Conservation (phyloP, 2,329 filamentous ascomycete species). For the Corynespora cassiicola region DNA sequence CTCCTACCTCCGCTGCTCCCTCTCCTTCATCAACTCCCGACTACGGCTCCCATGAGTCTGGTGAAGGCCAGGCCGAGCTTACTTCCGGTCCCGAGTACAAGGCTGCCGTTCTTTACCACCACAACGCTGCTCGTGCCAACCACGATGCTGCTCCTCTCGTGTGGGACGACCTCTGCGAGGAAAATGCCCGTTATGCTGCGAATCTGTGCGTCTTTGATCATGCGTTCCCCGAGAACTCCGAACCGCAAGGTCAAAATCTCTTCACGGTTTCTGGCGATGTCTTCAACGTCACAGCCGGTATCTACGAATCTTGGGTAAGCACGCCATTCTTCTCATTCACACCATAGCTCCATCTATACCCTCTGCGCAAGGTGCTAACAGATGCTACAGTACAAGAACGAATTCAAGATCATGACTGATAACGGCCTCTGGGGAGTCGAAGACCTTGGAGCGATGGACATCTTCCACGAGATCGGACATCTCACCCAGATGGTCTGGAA, state of each 20-base stretch:
- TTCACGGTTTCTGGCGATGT: constrained; percentile 67
- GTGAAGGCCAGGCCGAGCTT: constrained; percentile 31
- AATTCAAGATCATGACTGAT: constrained; percentile 64
- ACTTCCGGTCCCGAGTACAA: constrained; percentile 33
- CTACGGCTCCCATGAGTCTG: constrained; percentile 21
- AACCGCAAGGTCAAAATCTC: constrained; percentile 95
- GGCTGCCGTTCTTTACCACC: constrained; percentile 64
- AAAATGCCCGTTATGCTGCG: constrained; percentile 68
- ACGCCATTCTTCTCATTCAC: too few species aligned
- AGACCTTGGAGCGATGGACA: too few species aligned
- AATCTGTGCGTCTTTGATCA: constrained; percentile 81
- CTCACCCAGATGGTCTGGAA: constrained; percentile 49
- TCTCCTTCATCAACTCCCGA: too few species aligned
- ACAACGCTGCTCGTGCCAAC: constrained; percentile 87
- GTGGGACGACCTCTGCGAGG: constrained; percentile 70
- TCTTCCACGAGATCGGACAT: constrained; percentile 41
- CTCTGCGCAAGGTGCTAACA: too few species aligned
- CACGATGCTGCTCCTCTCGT: constrained; percentile 71
- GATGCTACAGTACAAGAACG: constrained; percentile 91
- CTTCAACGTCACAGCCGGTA: constrained; percentile 68
- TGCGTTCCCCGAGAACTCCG: constrained; percentile 31
- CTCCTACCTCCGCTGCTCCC: constrained; percentile 6
- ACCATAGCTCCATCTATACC: too few species aligned
- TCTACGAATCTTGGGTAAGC: constrained; percentile 86
- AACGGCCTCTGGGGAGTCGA: too few species aligned